phyloP scores from a whole-genome alignment of 2,329 filamentous ascomycete species.

The Penicillium sp. region DNA sequence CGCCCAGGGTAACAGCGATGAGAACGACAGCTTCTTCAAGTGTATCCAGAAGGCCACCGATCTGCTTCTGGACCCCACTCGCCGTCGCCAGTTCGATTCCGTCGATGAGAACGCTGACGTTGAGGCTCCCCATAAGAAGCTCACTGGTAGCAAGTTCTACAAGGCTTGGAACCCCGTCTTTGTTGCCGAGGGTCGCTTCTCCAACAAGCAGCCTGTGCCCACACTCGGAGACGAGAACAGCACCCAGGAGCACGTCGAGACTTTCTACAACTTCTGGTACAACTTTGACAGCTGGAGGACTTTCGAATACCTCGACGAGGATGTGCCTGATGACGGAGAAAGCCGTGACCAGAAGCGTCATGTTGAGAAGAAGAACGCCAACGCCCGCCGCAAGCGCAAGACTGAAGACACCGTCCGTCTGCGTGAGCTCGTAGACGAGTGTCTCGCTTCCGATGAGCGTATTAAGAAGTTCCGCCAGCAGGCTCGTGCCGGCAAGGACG shows the following conservation, averaged over 20 bases:
- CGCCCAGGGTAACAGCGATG: conserved; percentile 78
- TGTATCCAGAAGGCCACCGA: conserved; percentile 99
- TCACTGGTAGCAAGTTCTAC: conserved; percentile 84
- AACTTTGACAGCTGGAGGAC: conserved; percentile 97
- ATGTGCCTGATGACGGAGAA: conserved; percentile 97
- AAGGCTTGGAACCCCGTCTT: conserved; percentile 92
- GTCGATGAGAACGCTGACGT: conserved; percentile 93
- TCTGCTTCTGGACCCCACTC: conserved; percentile 84
- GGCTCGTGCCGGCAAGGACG: conserved; percentile 92
- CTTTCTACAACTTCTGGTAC: conserved; percentile 99
- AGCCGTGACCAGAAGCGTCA: conserved; percentile 99
- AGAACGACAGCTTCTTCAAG: conserved; percentile 97
- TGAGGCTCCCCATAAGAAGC: conserved; percentile 89
- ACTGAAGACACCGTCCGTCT: conserved; percentile 91
- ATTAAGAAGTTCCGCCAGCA: conserved; percentile 97
- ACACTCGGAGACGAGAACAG: conserved; percentile 79
- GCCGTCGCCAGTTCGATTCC: conserved; percentile 92
- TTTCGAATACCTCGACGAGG: conserved; percentile 98
- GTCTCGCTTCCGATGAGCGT: conserved; percentile 79
- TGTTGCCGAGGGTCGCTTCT: conserved; percentile 89
- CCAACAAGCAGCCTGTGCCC: conserved; percentile 84
- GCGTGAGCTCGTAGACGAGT: conserved; percentile 84
- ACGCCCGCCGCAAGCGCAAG: conserved; percentile 99
- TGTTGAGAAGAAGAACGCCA: conserved; percentile 96
- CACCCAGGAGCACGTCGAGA: conserved; percentile 83